Evolutionary conservation across 2,329 filamentous ascomycete species (phyloP), one percentile per base, ranked within the genome.

Genomic region (Orbilia blumenaviensis): DNA sequence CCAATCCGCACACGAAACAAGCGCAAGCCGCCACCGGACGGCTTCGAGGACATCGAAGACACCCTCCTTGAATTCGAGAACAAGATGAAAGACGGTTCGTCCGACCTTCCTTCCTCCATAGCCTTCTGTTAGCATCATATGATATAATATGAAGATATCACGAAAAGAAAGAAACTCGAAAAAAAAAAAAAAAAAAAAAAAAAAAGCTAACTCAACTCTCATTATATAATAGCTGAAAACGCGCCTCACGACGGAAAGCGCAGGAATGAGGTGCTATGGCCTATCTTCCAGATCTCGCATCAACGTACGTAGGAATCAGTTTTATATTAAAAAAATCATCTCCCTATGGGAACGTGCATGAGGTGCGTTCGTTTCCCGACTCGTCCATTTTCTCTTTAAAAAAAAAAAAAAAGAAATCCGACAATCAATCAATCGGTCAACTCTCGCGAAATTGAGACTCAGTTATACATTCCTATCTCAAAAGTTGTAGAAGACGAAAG

Each of bases 251-350:
- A 92, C 85, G 82, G 92, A 85, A 88, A 93, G 87, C 87, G 92
- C 89, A 94, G 94, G 82, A 91, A 97, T 82, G 93, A 98, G 84
- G 92, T 92, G 79, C 88, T 94, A 78, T 99, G 95, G 95, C 94
- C 95, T 77, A 93, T 99, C 79, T 98, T 99, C 82, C 94, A 98
- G 83, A 97, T 99, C 82, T 91, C 91, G 23, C 95, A 99, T 84
- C 93, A 97, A 84, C 89, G 94, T 85, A 90, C 85, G 83, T 81
- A 42, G 52, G n/a, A 46, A 34, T 14, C n/a, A n/a, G n/a, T n/a
- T n/a, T n/a, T n/a, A n/a, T n/a, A n/a, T n/a, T n/a, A n/a, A 50
- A 25, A 44, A 21, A 34, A 38, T 27, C 16, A 61, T 41, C 27
- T 41, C 29, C 29, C 16, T 16, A 60, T 62, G 27, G 50, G 62